These are phyloP conservation scores for Phaffia australis DNA, from an alignment of 768 basidiomycete species.

Conservation along the genomic window DNA sequence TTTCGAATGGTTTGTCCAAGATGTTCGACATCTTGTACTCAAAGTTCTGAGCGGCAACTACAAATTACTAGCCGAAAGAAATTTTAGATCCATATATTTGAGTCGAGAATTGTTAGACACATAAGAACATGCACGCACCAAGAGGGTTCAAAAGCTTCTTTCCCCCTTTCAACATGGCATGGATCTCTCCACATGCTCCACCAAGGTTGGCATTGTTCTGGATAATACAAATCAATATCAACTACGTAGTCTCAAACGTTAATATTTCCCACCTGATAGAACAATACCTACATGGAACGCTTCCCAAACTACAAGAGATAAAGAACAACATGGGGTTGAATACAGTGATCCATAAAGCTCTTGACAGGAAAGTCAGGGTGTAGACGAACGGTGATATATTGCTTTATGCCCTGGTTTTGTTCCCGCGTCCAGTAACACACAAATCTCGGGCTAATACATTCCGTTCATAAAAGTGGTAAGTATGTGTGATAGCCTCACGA, in stretches of 20 bases:
- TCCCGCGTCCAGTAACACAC: constrained; percentile 86
- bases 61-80: constrained; percentile 40
- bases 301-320: constrained; percentile 32
- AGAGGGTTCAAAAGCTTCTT: constrained; percentile 71
- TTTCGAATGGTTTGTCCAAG: constrained; percentile 75
- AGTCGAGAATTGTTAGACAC: background rate
- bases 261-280: no score
- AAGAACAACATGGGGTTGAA: constrained; percentile 24
- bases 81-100: background rate
- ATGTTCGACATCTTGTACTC: constrained; percentile 98
- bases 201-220: constrained; percentile 34
- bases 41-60: constrained; percentile 86
- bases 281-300: constrained; percentile 35
- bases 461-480: background rate
- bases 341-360: constrained; percentile 63
- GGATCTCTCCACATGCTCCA: constrained; percentile 88
- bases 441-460: constrained; percentile 62
- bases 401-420: constrained; percentile 95
- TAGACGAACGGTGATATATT: constrained; percentile 62
- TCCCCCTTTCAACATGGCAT: constrained; percentile 82
- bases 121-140: constrained; percentile 25
- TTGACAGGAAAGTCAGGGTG: constrained; percentile 24
- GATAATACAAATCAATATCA: no score
- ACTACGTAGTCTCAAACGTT: no score
- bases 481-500: background rate